Percentiles rank a stretch among this genome's conserved stretches.
These are phyloP conservation scores for Helianthus tuberosus DNA, from an alignment of 129 eudicot species.

Conservation along the genomic window DNA sequence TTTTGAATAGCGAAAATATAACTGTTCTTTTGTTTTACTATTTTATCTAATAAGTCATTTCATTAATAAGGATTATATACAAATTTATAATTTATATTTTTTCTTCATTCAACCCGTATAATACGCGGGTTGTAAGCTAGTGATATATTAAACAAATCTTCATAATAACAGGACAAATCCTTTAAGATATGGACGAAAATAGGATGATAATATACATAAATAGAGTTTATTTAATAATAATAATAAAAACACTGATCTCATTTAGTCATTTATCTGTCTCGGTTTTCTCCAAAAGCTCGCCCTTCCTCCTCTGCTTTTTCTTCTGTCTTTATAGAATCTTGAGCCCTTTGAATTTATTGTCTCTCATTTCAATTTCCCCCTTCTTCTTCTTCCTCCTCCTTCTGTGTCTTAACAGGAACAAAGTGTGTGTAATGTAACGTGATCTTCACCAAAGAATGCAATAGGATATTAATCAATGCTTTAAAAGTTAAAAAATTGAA, in stretches of 20 bases:
- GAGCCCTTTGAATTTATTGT: slow-evolving; percentile 38
- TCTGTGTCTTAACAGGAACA: background rate
- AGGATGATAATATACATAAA: background rate
- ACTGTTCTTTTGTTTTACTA: too few relatives aligned
- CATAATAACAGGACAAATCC: too few relatives aligned
- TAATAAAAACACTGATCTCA: slow-evolving; percentile 7
- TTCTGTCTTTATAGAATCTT: slow-evolving; percentile 37
- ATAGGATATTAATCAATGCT: slow-evolving; percentile 12
- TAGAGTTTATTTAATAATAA: background rate
- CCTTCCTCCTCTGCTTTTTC: slow-evolving; percentile 21
- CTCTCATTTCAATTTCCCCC: slow-evolving; percentile 27
- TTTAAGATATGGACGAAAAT: background rate
- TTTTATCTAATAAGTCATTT: too few relatives aligned
- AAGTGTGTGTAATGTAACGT: slow-evolving; percentile 24
- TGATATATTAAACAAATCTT: too few relatives aligned
- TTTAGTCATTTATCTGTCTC: slow-evolving; percentile 26
- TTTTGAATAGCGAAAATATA: too few relatives aligned
- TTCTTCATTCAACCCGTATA: too few relatives aligned
- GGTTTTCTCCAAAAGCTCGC: slow-evolving; percentile 26
- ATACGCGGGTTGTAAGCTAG: too few relatives aligned
- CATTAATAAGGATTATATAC: too few relatives aligned
- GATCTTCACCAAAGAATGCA: slow-evolving; percentile 26
- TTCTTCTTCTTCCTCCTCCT: slow-evolving; percentile 20
- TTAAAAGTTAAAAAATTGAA: slow-evolving; percentile 30
- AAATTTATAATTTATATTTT: too few relatives aligned